A percentile compares a stretch with the other conserved stretches of the same genome.
Evolutionary conservation across 2,329 filamentous ascomycete genomes (phyloP).

Genomic region (Aspergillus fumigatiaffinis): DNA sequence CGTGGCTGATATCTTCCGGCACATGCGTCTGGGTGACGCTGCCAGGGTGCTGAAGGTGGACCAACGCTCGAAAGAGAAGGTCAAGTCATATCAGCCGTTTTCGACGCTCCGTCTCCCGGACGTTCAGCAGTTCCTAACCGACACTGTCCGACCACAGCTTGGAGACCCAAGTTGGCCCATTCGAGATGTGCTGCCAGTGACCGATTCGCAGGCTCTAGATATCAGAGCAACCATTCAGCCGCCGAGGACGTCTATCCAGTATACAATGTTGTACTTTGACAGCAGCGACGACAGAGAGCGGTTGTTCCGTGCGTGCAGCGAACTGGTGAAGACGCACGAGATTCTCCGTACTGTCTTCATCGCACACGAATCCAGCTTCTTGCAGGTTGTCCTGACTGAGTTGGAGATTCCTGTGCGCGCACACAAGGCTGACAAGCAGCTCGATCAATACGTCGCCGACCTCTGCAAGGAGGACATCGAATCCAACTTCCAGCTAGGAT

Average conservation of each 20-base stretch:
- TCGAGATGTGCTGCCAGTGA: conserved; percentile 53
- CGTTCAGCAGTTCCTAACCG: conserved; percentile 41
- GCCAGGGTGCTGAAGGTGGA: conserved; percentile 47
- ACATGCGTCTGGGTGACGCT: conserved; percentile 49
- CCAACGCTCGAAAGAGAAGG: conserved; percentile 16
- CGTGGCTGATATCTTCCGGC: conserved; percentile 49
- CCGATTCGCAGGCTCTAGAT: conserved; percentile 57
- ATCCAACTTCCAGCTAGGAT: conserved; percentile 52
- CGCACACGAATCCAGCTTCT: conserved; percentile 44
- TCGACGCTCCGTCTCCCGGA: conserved; percentile 43
- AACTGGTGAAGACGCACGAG: conserved; percentile 56
- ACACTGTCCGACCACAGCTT: conserved; percentile 48
- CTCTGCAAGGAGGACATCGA: conserved; percentile 51
- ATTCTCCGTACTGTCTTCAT: conserved; percentile 63
- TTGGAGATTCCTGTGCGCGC: conserved; percentile 45
- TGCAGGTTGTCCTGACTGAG: conserved; percentile 53
- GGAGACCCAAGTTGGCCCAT: conserved; percentile 47
- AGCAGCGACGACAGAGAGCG: conserved; percentile 43
- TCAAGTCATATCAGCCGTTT: conserved; percentile 45
- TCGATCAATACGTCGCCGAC: conserved; percentile 47
- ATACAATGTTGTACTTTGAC: conserved; percentile 60
- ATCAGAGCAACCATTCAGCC: conserved; percentile 55
- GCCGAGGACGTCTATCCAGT: conserved; percentile 60
- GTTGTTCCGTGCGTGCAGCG: conserved; percentile 38
- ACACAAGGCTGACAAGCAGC: conserved; percentile 45